Evolutionary conservation across 345 rosid genomes (phyloP), one percentile per base, ranked within the genome.

Genomic region (Pistacia integerrima): DNA sequence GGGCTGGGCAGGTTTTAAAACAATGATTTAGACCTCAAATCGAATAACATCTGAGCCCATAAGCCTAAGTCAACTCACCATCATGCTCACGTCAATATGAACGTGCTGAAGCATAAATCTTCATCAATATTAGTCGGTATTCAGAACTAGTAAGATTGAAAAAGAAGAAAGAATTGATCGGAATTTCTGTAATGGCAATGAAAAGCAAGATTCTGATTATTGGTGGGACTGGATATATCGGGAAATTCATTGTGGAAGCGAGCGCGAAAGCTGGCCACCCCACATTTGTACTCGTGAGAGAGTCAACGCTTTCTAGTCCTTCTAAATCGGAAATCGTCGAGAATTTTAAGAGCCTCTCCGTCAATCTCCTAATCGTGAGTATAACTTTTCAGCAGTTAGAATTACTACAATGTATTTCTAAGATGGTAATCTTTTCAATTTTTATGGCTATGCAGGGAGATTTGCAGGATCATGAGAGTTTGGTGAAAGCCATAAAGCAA

Each of bases 401-500:
- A 11, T 54, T 25, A 22, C 14, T 41, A 4, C 5, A 41, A 0
- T 41, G 46, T 41, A 41, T 41, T 52, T 13, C 16, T 13, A 52
- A 52, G 56, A 52, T 13, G 4, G 18, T 54, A 54, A 14, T 5
- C 57, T 54, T 54, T 12, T 14, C 6, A 54, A 14, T 12, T 13
- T 54, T 14, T 3, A 54, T 12, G 3, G 57, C 18, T 62, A 8
- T 28, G 73, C 35, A 88, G 93, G 93, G 93, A 75, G 90, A 90
- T 85, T 62, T 86, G 30, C 48, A 57, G 18, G 85, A 90, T 80
- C 88, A 86, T n/a, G 81, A 54, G 77, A 88, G 87, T 66, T 81
- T 90, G 65, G 88, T 90, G 67, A 79, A 81, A 7, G 90, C 90
- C 20, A 79, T 88, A 5, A 90, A 86, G 75, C 89, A 82, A 69